phyloP scores from a whole-genome alignment of 129 eudicot genomes.

The Lactuca saligna region DNA sequence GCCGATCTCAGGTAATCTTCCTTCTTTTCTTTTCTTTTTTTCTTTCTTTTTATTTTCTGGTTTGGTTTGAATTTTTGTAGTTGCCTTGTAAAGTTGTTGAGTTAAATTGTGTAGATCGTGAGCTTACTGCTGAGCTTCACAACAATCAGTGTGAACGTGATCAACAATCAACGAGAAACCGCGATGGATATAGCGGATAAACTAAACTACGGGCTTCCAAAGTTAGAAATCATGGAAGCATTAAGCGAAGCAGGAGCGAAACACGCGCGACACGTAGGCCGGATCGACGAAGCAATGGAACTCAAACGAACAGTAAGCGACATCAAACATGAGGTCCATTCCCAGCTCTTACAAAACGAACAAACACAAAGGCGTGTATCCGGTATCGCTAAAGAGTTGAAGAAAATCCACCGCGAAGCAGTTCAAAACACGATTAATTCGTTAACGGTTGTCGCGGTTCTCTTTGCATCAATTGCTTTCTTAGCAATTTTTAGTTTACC shows the following conservation, averaged over 20 bases:
- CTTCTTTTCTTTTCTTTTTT: not conserved
- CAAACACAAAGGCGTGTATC: slow-evolving; percentile 84
- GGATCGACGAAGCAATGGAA: slow-evolving; percentile 70
- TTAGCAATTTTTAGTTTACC: slow-evolving; percentile 85
- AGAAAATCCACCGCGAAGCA: slow-evolving; percentile 87
- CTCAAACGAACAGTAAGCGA: slow-evolving; percentile 89
- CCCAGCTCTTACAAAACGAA: slow-evolving; percentile 88
- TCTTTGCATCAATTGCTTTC: slow-evolving; percentile 93
- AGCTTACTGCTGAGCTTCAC: slow-evolving; percentile 58
- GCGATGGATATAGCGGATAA: slow-evolving; percentile 93
- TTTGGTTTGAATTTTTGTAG: no score
- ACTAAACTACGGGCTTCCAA: slow-evolving; percentile 72
- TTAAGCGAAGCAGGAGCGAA: slow-evolving; percentile 76
- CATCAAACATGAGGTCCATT: slow-evolving; percentile 89
- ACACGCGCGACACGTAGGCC: slow-evolving; percentile 68
- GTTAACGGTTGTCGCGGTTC: slow-evolving; percentile 83
- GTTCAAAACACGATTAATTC: slow-evolving; percentile 92
- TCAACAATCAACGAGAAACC: slow-evolving; percentile 73
- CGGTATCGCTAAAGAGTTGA: slow-evolving; percentile 85
- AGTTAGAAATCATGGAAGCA: slow-evolving; percentile 67
- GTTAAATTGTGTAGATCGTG: slow-evolving; percentile 52
- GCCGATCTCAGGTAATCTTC: slow-evolving; percentile 73
- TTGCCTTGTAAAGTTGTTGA: not conserved
- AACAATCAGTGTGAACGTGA: slow-evolving; percentile 68
- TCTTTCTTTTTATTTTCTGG: not conserved